Conservation (phyloP, 148 eudicot species). For the Vaccinium myrtillus region DNA sequence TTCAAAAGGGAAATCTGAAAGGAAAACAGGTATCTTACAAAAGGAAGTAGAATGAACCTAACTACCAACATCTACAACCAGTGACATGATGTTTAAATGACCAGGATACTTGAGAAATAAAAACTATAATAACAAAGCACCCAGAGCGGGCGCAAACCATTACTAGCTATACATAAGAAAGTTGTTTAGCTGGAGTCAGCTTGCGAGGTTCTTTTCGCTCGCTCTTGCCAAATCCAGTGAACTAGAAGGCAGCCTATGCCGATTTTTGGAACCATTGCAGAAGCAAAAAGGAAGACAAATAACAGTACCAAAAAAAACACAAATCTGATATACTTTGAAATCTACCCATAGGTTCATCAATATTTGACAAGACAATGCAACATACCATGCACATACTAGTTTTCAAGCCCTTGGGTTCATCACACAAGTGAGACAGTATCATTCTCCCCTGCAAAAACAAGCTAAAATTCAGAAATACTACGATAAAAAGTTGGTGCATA, state of each 20-base stretch:
- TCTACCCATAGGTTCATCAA: neutral
- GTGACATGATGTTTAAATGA: neutral
- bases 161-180: neutral
- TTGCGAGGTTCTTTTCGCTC: neutral
- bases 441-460: conserved; percentile 75
- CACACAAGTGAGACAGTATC: conserved; percentile 90
- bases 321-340: neutral
- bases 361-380: neutral
- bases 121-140: neutral
- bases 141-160: neutral
- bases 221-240: neutral
- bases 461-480: neutral
- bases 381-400: conserved; percentile 96
- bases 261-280: neutral
- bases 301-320: neutral
- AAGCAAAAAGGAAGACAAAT: neutral
- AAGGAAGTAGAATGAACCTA: neutral
- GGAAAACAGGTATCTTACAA: neutral
- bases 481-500: neutral
- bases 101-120: neutral
- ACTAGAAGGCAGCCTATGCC: neutral
- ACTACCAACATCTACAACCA: neutral
- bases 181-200: neutral
- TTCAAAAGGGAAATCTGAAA: neutral
- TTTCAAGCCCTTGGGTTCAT: conserved; percentile 98